Evolutionary conservation across 176 grass and related monocot genomes (phyloP), one percentile per base, ranked within the genome.

Genomic region (Hyparrhenia diplandra): DNA sequence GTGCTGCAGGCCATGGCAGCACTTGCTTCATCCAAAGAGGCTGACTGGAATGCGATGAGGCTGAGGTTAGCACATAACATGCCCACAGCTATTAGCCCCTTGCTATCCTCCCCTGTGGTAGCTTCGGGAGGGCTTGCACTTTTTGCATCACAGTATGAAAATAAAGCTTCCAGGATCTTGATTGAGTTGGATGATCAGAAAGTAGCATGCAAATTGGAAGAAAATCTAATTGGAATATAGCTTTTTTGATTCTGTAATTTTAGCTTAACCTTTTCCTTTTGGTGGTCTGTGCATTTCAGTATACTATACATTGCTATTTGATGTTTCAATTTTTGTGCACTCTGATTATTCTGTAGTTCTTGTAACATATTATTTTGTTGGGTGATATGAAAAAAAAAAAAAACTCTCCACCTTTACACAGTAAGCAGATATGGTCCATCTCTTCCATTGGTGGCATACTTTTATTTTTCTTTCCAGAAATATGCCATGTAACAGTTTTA

Each of bases 21-120:
- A 87, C 96, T 99, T 86, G 90, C 96, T 77, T 95, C 96, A 77
- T 93, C 92, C 28, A 93, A 99, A 64, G 96, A 93, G 55, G 92
- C 92, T 24, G 96, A 95, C 59, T 91, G 75, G 90, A 86, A 99
- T 73, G 92, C 96, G 5, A 93, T 93, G 92, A 93, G 87, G 77
- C 13, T 95, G 41, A 92, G 96, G 96, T 99, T 73, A 85, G 89
- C 80, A 23, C 73, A 13, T 5, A 69, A 43, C 34, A 41, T 55
- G 46, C 13, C n/a, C 54, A 79, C 16, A n/a, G 21, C 20, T 68
- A 30, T 54, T 80, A 25, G 17, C 13, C 76, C 23, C 30, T 61
- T 46, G 42, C 10, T 8, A 36, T 17, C 42, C 41, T 75, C 23
- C 17, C 24, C n/a, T 21, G 42, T n/a, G 13, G 37, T 43, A 69